Percentiles rank a stretch among this genome's conserved stretches.
Evolutionary conservation across 2,329 filamentous ascomycete species (phyloP).

Genomic region (Microdochium paspali): DNA sequence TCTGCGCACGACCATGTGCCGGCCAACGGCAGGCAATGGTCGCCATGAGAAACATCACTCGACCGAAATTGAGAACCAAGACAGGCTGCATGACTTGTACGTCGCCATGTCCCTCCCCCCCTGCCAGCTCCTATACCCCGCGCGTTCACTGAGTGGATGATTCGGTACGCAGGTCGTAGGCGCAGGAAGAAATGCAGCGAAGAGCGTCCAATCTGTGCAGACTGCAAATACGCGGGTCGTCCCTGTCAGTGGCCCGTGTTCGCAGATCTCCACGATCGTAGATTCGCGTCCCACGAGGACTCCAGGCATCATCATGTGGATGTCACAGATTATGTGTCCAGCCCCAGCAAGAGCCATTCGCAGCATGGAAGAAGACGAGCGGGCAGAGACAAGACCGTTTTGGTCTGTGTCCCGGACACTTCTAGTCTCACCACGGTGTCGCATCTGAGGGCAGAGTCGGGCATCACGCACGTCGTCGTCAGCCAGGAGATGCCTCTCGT

Average conservation of each 20-base stretch:
- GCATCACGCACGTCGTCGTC: background rate
- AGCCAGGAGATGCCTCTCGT: background rate
- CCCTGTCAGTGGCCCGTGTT: background rate
- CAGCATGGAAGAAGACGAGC: too few relatives aligned
- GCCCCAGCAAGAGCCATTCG: background rate
- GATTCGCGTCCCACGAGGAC: background rate
- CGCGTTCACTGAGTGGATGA: slow-evolving; percentile 8
- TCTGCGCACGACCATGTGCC: too few relatives aligned
- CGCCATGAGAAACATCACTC: slow-evolving; percentile 1
- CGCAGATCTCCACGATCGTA: background rate
- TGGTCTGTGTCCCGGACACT: too few relatives aligned
- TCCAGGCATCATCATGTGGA: background rate
- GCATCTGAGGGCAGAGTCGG: background rate
- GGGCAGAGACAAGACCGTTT: too few relatives aligned
- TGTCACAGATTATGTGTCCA: background rate
- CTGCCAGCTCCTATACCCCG: slow-evolving; percentile 1
- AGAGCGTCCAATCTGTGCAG: slow-evolving; percentile 8
- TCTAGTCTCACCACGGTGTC: background rate
- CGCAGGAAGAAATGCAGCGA: background rate
- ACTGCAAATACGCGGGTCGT: background rate
- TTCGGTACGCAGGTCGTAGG: background rate
- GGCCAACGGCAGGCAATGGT: too few relatives aligned
- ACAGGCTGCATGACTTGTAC: slow-evolving; percentile 6
- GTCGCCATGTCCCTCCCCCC: background rate
- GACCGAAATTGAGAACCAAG: slow-evolving; percentile 5